These are phyloP conservation scores for Lactarius hatsudake DNA, from an alignment of 768 basidiomycete genomes.

Conservation along the genomic window DNA sequence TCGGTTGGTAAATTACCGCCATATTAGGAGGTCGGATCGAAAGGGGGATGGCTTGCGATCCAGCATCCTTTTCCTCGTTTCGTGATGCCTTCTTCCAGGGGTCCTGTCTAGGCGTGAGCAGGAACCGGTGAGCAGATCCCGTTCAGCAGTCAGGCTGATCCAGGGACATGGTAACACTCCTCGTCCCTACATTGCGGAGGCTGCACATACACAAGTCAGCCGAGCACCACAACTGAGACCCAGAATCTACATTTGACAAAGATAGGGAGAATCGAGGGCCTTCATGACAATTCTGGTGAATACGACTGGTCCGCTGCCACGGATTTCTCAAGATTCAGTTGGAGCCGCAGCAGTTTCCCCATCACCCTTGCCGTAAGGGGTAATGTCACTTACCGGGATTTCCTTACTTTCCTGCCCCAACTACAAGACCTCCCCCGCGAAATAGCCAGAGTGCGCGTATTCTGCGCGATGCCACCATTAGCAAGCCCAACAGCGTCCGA, in stretches of 20 bases:
- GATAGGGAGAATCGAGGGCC: background rate
- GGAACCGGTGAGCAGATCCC: background rate
- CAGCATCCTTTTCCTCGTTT: background rate
- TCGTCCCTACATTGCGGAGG: background rate
- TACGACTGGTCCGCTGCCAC: background rate
- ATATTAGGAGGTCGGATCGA: background rate
- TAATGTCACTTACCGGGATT: background rate
- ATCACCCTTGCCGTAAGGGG: background rate
- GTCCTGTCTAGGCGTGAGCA: background rate
- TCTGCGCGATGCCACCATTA: background rate
- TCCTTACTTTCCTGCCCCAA: background rate
- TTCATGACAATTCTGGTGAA: background rate
- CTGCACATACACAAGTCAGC: background rate
- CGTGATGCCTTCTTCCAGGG: background rate
- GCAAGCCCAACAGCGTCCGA: background rate
- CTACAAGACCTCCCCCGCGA: background rate
- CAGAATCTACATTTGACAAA: background rate
- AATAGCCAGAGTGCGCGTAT: background rate
- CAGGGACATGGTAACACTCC: background rate
- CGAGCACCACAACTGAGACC: background rate
- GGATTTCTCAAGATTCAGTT: background rate
- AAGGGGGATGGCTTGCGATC: background rate
- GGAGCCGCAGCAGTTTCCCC: background rate
- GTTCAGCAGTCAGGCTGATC: background rate
- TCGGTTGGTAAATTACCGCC: background rate